phyloP scores from a whole-genome alignment of 2,329 filamentous ascomycete species.

The Monilinia aucupariae region DNA sequence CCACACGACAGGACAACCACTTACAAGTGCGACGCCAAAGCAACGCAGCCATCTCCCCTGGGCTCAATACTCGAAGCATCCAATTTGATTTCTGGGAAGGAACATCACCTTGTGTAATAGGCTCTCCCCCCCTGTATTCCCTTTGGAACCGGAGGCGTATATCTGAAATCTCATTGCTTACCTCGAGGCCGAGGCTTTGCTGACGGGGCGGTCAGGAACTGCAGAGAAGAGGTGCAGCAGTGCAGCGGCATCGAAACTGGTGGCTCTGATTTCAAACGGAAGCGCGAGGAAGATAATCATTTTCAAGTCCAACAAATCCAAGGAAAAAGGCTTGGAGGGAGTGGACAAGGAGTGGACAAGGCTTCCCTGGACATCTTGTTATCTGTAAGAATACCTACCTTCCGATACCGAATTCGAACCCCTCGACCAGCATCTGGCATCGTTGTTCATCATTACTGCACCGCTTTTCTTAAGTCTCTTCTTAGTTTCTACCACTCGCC shows the following conservation, averaged over 20 bases:
- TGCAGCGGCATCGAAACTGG: neutral
- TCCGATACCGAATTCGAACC: neutral
- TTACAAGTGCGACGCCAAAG: neutral
- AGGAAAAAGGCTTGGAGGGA: slow-evolving; percentile 3
- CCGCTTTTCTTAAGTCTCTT: neutral
- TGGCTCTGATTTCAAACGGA: neutral
- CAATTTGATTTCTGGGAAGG: neutral
- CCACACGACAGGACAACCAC: neutral
- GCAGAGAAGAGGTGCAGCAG: neutral
- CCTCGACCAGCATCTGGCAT: neutral
- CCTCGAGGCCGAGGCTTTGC: slow-evolving; percentile 3
- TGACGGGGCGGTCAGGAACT: neutral
- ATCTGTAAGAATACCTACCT: slow-evolving; percentile 14
- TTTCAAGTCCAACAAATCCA: neutral
- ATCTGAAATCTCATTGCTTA: slow-evolving; percentile 1
- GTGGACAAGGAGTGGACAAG: slow-evolving; percentile 1
- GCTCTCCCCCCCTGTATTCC: neutral
- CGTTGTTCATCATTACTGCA: neutral
- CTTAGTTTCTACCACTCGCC: neutral
- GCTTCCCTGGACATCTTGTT: neutral
- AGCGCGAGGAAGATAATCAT: neutral
- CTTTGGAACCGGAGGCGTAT: neutral
- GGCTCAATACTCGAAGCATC: neutral
- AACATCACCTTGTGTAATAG: neutral
- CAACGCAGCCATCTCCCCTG: too few relatives aligned